phyloP scores from a whole-genome alignment of 176 grass and related monocot genomes.

The Eleusine indica region DNA sequence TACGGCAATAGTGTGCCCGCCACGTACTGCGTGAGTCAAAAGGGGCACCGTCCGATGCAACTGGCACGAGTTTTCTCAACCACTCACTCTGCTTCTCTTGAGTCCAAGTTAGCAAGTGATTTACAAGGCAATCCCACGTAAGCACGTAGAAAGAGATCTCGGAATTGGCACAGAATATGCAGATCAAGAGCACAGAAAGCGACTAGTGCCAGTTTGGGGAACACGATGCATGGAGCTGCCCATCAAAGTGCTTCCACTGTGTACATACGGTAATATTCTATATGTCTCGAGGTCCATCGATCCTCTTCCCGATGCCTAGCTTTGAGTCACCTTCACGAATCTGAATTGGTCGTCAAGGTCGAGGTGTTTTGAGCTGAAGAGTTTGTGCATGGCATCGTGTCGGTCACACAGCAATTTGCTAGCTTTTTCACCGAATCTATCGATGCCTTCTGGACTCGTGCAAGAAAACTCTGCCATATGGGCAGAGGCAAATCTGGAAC shows the following conservation, averaged over 20 bases:
- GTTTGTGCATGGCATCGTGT: neutral
- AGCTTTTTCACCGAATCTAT: neutral
- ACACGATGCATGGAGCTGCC: neutral
- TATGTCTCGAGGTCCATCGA: neutral
- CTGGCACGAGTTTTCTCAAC: neutral
- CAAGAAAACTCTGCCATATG: neutral
- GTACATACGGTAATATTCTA: neutral
- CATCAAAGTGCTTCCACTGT: neutral
- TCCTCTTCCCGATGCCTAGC: neutral
- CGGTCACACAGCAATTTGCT: neutral
- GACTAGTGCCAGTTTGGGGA: neutral
- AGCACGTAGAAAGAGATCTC: neutral
- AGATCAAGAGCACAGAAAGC: conserved; percentile 10
- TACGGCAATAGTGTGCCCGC: neutral
- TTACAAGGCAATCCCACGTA: neutral
- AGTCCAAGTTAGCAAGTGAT: neutral
- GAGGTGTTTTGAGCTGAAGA: neutral
- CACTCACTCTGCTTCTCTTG: neutral
- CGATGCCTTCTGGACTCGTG: neutral
- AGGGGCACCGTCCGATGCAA: neutral
- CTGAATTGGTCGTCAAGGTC: neutral
- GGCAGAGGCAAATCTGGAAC: neutral
- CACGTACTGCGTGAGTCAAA: conserved; percentile 8
- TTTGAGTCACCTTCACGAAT: conserved; percentile 27
- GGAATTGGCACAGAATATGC: neutral